phyloP scores from a whole-genome alignment of 306 rosid genomes.

The Cucumis hystrix region DNA sequence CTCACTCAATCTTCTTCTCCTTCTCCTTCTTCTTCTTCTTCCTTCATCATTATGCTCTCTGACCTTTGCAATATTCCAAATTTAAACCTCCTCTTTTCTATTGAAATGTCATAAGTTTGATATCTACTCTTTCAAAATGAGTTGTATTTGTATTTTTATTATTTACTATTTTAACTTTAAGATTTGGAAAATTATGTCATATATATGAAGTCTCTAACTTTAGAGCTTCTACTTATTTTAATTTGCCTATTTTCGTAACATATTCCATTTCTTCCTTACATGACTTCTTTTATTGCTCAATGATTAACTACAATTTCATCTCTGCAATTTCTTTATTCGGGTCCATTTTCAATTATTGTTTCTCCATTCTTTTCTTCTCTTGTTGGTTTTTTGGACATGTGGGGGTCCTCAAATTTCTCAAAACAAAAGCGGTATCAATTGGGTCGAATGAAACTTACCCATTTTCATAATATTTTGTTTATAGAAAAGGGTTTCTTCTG shows the following conservation, averaged over 20 bases:
- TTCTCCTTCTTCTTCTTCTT: neutral
- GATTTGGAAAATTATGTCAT: too few relatives aligned
- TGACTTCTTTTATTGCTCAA: neutral
- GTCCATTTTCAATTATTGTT: neutral
- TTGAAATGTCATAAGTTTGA: too few relatives aligned
- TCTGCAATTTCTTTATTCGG: neutral
- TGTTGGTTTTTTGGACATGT: neutral
- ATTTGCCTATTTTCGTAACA: too few relatives aligned
- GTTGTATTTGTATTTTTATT: too few relatives aligned
- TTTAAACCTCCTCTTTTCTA: neutral
- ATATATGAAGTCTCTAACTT: too few relatives aligned
- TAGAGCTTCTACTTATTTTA: too few relatives aligned
- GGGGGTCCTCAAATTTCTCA: neutral
- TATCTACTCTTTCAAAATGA: too few relatives aligned
- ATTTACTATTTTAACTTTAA: too few relatives aligned
- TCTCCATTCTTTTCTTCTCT: neutral
- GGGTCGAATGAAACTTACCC: neutral
- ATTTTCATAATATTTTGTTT: neutral
- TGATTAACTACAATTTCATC: neutral
- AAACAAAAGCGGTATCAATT: neutral
- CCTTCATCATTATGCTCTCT: neutral
- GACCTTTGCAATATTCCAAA: neutral
- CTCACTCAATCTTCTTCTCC: neutral
- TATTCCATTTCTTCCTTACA: neutral
- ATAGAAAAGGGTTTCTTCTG: too few relatives aligned